These are phyloP conservation scores for Ricinus communis DNA, from an alignment of 345 rosid species.

Conservation along the genomic window DNA sequence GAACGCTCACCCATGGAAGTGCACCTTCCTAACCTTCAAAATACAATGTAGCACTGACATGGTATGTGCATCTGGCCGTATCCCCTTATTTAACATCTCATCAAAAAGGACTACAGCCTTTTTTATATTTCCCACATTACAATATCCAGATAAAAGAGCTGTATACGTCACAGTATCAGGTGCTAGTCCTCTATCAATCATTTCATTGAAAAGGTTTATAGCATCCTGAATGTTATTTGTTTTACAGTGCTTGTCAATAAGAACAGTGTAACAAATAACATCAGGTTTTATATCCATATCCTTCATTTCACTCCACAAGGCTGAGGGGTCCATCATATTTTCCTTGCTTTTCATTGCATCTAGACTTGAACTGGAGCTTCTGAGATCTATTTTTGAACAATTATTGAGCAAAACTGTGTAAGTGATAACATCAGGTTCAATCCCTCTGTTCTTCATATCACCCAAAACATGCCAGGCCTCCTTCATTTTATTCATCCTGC, in stretches of 20 bases:
- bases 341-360: constrained; percentile 22
- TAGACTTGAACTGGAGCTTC: constrained; percentile 11
- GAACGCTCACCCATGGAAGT: too few species aligned
- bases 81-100: too few species aligned
- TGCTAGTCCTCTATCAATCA: constrained; percentile 53
- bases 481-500: constrained; percentile 39
- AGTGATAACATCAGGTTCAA: constrained; percentile 56
- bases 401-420: constrained; percentile 62
- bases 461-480: constrained; percentile 46
- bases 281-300: constrained; percentile 42
- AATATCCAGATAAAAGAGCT: constrained; percentile 51
- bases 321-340: constrained; percentile 22
- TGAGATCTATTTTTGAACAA: constrained; percentile 28
- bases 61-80: constrained; percentile 23
- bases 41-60: constrained; percentile 20
- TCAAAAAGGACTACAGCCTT: constrained; percentile 41
- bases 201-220: constrained; percentile 35
- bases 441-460: constrained; percentile 60
- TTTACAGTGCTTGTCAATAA: constrained; percentile 60
- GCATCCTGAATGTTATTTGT: constrained; percentile 46
- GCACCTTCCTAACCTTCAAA: constrained; percentile 30
- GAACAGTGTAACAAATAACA: constrained; percentile 54
- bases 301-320: constrained; percentile 41
- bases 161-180: constrained; percentile 62
- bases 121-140: constrained; percentile 38